Base-by-base conservation (phyloP, 257 asterid species). In the Nicotiana undulata region DNA sequence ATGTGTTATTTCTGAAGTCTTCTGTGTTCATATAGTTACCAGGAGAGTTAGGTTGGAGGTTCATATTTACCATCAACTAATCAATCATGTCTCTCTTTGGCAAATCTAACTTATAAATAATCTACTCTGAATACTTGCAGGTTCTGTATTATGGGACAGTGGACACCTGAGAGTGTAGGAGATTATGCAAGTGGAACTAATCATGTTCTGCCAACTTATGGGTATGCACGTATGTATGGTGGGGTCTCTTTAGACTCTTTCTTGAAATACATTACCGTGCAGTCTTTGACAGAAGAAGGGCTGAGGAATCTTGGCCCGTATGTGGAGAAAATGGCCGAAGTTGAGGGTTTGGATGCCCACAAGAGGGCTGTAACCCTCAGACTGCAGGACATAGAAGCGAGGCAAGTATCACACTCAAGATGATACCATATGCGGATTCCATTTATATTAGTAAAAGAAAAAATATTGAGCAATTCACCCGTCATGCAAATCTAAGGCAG, bases 141-240 rank as follows among this genome's bases (percentile, higher is more conserved):
- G 98, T 63, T 94, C 98, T 80, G 94, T 94, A 81, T 94, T 88
- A 82, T 92, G 88, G 96, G 97, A 79, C 91, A 72, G 74, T 92
- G 98, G 97, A 92, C 98, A 55, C 98, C 98, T 0, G 97, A 94
- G 89, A 94, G 98, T 51, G 97, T 91, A 17, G 98, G 98, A 82
- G 98, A 91, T 70, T 91, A 94, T 72, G 99, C 99, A 65, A 94
- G 99, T 58, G 98, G 99, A 70, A 93, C 98, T 20, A 96, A 96
- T 79, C 97, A 94, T 59, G 99, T 94, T 64, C 97, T 96, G 86
- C 98, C 99, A 53, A 95, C 99, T 9, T 96, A 96, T 9, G 99
- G 98, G 12, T 96, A 92, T 68, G 97, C 99, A 31, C 88, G 97
- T 52, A 96, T 94, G 98, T 96, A 96, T 18, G 84, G 98, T 55